Evolutionary conservation across 169 alveolate genomes (phyloP).

Genomic region (Plasmodium sp.): DNA sequence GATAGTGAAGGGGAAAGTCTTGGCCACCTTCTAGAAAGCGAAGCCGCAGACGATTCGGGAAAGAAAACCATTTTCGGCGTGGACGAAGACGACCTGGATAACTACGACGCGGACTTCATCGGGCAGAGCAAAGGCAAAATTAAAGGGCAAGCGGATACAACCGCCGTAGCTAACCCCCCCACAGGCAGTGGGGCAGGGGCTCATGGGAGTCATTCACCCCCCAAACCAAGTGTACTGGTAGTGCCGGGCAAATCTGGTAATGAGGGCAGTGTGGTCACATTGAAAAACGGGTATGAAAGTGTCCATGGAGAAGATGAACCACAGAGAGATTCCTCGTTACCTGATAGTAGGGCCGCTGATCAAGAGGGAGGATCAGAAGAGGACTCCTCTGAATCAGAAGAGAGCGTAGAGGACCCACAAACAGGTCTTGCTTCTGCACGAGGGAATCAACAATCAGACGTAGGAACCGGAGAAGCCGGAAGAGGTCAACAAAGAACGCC

Average conservation of each 20-base stretch:
- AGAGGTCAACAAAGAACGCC: neutral
- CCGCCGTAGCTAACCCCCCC: neutral
- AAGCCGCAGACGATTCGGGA: neutral
- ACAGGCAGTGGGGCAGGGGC: neutral
- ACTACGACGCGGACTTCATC: neutral
- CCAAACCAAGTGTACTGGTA: too few relatives aligned
- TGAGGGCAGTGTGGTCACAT: too few relatives aligned
- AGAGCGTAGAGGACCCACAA: too few relatives aligned
- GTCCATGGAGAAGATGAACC: too few relatives aligned
- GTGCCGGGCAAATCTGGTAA: too few relatives aligned
- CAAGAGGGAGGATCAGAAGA: too few relatives aligned
- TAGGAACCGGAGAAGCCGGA: neutral
- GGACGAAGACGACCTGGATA: constrained; percentile 12
- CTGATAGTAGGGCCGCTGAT: too few relatives aligned
- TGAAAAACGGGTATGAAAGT: too few relatives aligned
- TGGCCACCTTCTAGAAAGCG: neutral
- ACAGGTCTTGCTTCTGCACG: too few relatives aligned
- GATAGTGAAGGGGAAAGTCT: neutral
- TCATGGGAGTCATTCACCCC: neutral
- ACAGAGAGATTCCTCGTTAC: too few relatives aligned
- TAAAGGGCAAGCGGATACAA: neutral
- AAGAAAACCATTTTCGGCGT: neutral
- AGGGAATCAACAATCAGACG: too few relatives aligned
- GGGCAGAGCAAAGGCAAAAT: neutral
- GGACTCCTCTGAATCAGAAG: too few relatives aligned